phyloP scores from a whole-genome alignment of 352 stramenopile species.

The Pythium phragmiticola region DNA sequence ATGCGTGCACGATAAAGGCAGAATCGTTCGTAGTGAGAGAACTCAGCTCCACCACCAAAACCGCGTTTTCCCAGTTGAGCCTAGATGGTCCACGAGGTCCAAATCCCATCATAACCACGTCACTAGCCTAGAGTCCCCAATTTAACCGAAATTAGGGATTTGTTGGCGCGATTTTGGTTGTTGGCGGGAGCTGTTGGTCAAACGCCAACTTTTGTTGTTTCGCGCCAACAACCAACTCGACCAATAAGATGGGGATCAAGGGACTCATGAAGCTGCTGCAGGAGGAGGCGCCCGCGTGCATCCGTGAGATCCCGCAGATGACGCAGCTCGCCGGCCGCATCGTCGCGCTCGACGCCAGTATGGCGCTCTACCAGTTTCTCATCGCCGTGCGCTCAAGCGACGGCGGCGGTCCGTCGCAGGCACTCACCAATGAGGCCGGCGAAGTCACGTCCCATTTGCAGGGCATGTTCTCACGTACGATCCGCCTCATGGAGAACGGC shows the following conservation, averaged over 20 bases:
- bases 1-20: neutral
- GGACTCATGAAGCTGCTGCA: conserved; percentile 98
- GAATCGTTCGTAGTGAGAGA: neutral
- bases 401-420: conserved; percentile 79
- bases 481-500: conserved; percentile 97
- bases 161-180: neutral
- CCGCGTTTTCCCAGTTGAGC: neutral
- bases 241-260: conserved; percentile 96
- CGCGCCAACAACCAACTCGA: neutral
- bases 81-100: conserved; percentile 3
- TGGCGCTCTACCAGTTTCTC: conserved; percentile 99
- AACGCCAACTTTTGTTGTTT: neutral
- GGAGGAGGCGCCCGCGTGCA: conserved; percentile 95
- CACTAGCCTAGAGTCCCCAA: neutral
- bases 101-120: conserved; percentile 9
- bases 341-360: conserved; percentile 98
- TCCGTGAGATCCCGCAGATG: conserved; percentile 94
- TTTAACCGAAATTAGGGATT: conserved; percentile 3
- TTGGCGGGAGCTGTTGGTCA: neutral
- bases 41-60: neutral
- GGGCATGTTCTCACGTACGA: conserved; percentile 99
- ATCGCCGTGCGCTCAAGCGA: conserved; percentile 88
- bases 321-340: conserved; percentile 94
- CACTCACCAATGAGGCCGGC: conserved; percentile 97
- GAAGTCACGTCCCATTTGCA: conserved; percentile 92